Evolutionary conservation across 1,139 yeast genomes (phyloP), one percentile per base, ranked within the genome.

Genomic region (Debaryomycetaceae sp.): DNA sequence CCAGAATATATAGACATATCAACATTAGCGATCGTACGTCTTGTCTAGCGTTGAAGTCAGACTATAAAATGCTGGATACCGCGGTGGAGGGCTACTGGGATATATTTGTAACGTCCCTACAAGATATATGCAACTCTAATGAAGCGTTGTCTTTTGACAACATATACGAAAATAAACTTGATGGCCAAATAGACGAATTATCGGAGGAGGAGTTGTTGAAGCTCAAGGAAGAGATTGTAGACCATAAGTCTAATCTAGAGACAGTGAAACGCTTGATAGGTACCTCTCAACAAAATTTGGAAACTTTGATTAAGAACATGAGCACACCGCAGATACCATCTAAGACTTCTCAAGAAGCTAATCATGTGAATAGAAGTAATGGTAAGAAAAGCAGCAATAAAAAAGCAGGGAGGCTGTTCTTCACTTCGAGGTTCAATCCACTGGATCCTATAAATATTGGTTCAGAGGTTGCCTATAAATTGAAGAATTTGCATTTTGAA

Each of bases 391-490:
- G 51, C 35, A 51, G 50, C 37, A 50, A 66, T 52, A 53, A 66
- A 54, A 67, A 71, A 52, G 56, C 55, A 6, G 78, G 80, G 13
- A 57, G 74, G 40, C 72, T 69, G 65, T 72, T 52, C 53, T 67
- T 70, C 55, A 63, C 66, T 2, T 71, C 78, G 13, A 68, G 69
- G 42, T 78, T 66, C 59, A 84, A 84, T 54, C 81, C 87, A 0
- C 75, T 76, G 39, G 86, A 79, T 39, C 83, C 87, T 0, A 73
- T 86, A 4, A 53, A 62, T 3, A 69, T 87, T 2, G 93, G 95
- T 1, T 78, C 93, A 0, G 96, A 88, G 53, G 97, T 93, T 1
- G 99, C 98, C 0, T 93, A 85, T 66, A 83, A 85, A 58, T 78
- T 91, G 17, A 78, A 78, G 48, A 80, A 79, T 53, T 76, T 85